Base-by-base conservation (phyloP, 1,139 yeast species). In the Torulaspora pretoriensis region DNA sequence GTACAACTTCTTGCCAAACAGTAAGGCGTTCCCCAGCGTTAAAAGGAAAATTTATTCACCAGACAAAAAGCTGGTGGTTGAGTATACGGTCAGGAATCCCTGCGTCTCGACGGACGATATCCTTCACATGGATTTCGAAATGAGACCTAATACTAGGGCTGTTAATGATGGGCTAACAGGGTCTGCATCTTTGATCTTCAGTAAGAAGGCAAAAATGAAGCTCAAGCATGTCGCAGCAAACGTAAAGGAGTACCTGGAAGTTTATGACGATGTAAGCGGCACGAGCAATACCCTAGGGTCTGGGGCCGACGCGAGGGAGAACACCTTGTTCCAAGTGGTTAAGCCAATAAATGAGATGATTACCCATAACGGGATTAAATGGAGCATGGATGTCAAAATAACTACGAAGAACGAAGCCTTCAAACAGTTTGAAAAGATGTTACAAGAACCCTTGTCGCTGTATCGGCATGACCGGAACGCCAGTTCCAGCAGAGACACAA, bases 171-270 rank as follows among this genome's bases (percentile, higher is more conserved):
- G 40, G 7, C 31, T 38, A 17, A 30, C 36, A 12, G 38, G 38
- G 6, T 35, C 52, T 14, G 35, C 46, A 3, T 39, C 53, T 13
- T 45, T 23, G 31, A 28, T 56, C 30, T 56, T 56, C 44, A 55
- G 47, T 35, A 58, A 73, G 66, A 52, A 67, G 63, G 35, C 40
- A n/a, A 44, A 40, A 46, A 54, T 78, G 13, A 70, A 69, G 43
- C 55, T 81, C 31, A 77, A 74, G 51, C 68, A 68, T 42, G 61
- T 79, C 8, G 65, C 71, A 0, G 64, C 77, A 37, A 81, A 78
- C 52, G 55, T 80, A 9, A 72, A 72, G 48, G 86, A 81, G 54
- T 63, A 74, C 7, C 55, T 71, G 28, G 72, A 68, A 44, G 60
- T 81, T 22, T 47, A 50, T 26, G 63, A 61, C 38, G 43, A 51